Evolutionary conservation across 345 rosid genomes (phyloP), one percentile per base, ranked within the genome.

Genomic region (Diplotaxis tenuifolia): DNA sequence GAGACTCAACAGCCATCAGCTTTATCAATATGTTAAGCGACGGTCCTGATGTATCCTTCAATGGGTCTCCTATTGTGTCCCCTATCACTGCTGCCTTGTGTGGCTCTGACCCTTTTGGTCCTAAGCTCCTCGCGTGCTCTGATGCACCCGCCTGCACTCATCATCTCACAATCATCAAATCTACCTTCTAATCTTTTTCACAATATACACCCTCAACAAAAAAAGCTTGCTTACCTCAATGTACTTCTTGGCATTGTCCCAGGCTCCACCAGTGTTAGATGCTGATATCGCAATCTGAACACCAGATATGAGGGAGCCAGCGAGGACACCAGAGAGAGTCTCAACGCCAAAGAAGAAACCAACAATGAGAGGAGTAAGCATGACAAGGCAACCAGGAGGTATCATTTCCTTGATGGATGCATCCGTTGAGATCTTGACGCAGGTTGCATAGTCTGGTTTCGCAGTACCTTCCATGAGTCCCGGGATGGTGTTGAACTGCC

Each of bases 191-290:
- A 52, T 52, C 3, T 9, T 50, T 16, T 49, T 52, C 56, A 52
- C 56, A 19, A 52, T 9, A 52, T 52, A 52, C 1, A 19, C 10
- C 16, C 7, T 42, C 21, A n/a, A 21, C 19, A 38, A 5, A 40
- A 22, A 40, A 56, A 9, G 42, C 3, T 18, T 12, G 7, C 65
- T 15, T 29, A 88, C 96, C 97, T 94, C 95, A n/a, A 91, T 94
- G 78, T 91, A 94, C 79, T 94, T 94, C 89, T 91, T 91, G 83
- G 98, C 98, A 68, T 94, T 94, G 71, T 93, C 98, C 98, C 97
- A 93, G 8, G 98, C 98, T 14, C 98, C 97, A 27, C 97, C 97
- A 34, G 96, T 94, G 87, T 94, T 94, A 5, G 98, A 94, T 38
- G 98, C 96, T 67, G 98, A 93, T 71, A 93, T 91, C 55, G 98